Evolutionary conservation across 176 grass and related monocot genomes (phyloP).

Genomic region (Ampelocalamus luodianensis): DNA sequence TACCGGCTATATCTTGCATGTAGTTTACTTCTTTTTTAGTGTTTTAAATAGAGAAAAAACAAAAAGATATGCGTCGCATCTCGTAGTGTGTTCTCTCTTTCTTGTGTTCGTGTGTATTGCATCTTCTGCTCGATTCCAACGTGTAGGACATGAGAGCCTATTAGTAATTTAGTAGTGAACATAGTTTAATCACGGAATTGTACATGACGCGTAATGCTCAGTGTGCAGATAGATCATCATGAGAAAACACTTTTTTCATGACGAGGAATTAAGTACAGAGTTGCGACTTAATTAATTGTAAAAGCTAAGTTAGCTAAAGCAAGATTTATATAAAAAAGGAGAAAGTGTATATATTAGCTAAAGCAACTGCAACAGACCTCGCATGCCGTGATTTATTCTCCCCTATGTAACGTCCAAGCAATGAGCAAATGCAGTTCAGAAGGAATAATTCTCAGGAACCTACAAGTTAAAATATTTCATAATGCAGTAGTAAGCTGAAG

Average conservation of each 20-base stretch:
- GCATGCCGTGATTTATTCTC: constrained; percentile 55
- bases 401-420: constrained; percentile 16
- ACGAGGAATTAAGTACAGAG: constrained; percentile 51
- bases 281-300: not conserved
- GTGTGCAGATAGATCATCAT: not conserved
- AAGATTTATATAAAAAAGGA: constrained; percentile 45
- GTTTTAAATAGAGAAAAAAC: too few species aligned
- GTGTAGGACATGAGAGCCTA: too few species aligned
- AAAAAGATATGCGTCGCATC: too few species aligned
- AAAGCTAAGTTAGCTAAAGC: constrained; percentile 10
- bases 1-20: too few species aligned
- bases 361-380: constrained; percentile 40
- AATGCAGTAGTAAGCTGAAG: not conserved
- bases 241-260: constrained; percentile 11
- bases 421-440: constrained; percentile 38
- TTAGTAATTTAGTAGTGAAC: too few species aligned
- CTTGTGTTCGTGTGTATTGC: too few species aligned
- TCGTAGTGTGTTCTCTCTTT: too few species aligned
- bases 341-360: constrained; percentile 51
- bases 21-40: too few species aligned
- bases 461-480: constrained; percentile 2
- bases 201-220: too few species aligned
- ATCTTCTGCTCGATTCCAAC: too few species aligned
- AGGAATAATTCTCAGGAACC: constrained; percentile 35
- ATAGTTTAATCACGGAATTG: too few species aligned